Conservation (phyloP, 2,329 filamentous ascomycete species). For the Chaetomium globosum region DNA sequence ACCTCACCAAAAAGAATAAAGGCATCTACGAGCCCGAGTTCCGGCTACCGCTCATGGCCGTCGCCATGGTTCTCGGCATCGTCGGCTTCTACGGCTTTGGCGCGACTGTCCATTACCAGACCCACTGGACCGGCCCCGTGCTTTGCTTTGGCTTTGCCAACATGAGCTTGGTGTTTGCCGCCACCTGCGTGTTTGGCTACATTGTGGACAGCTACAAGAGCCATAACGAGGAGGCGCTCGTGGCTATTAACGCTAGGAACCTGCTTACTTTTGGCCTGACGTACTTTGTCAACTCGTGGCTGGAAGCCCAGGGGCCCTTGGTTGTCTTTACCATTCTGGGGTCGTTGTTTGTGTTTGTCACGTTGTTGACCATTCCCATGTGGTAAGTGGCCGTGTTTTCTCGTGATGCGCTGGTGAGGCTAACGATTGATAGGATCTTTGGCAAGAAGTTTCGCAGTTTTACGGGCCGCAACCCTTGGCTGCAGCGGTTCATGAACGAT, state of each 20-base stretch:
- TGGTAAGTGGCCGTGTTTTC: conserved; percentile 40
- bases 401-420: not conserved
- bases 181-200: conserved; percentile 54
- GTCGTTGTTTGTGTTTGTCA: conserved; percentile 48
- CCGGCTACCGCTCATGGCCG: conserved; percentile 48
- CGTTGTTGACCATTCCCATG: conserved; percentile 51
- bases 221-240: conserved; percentile 53
- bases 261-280: conserved; percentile 52
- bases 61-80: conserved; percentile 47
- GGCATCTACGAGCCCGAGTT: conserved; percentile 60
- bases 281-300: conserved; percentile 49
- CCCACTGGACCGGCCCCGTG: conserved; percentile 53
- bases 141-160: conserved; percentile 54
- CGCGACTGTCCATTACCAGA: conserved; percentile 48
- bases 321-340: conserved; percentile 47
- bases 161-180: conserved; percentile 51
- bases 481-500: conserved; percentile 41
- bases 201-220: conserved; percentile 53
- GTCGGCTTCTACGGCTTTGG: conserved; percentile 54
- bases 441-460: conserved; percentile 51
- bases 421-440: conserved; percentile 43
- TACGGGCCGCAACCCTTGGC: conserved; percentile 47
- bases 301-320: conserved; percentile 43
- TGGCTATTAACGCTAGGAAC: conserved; percentile 55
- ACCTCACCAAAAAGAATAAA: conserved; percentile 51